Base-by-base conservation (phyloP, 2,329 filamentous ascomycete genomes). In the Nothopassalora personata region DNA sequence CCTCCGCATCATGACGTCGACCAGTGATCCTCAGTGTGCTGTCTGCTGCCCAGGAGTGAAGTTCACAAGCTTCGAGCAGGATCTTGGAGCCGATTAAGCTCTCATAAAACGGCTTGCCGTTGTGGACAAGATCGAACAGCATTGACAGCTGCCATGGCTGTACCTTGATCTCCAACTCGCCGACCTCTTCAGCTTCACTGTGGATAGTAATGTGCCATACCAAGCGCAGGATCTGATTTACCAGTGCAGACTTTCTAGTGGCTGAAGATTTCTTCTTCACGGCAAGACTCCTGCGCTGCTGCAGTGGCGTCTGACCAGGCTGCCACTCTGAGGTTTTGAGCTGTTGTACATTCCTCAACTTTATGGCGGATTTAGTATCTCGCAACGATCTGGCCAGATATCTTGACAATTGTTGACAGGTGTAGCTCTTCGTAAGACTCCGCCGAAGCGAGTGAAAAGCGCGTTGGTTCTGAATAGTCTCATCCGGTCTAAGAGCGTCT, bases 11-110 rank as follows among this genome's bases (percentile, higher is more conserved):
- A 30, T 61, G 59, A 19, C 65, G 62, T 5, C 68, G 67, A 28
- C 62, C 70, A n/a, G 68, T 70, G 56, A 72, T 67, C n/a, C 69
- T 67, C 28, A 71, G 39, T 11, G 68, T 53, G 28, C 62, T 60
- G 33, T 70, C 64, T 10, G 60, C 62, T 50, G 56, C 62, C 50
- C 66, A 65, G 1, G 60, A 57, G 15, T 62, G 56, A 11, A 71
- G 47, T 31, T 65, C 55, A n/a, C 64, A 63, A 0, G 61, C 51
- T 1, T 64, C 59, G 6, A 64, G 19, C 13, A 72, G 63, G 10
- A 66, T 48, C 36, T 56, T 61, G 8, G 70, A 63, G 1, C 61
- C 52, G 27, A 72, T 59, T 10, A 68, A 39, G 28, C 51, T 56
- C 23, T 67, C 54, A 9, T 66, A 62, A 45, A 61, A 60, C 7